Percentiles rank a stretch among this genome's conserved stretches.
Evolutionary conservation across 441 rosid species (phyloP).

Genomic region (Mallotus repandus): DNA sequence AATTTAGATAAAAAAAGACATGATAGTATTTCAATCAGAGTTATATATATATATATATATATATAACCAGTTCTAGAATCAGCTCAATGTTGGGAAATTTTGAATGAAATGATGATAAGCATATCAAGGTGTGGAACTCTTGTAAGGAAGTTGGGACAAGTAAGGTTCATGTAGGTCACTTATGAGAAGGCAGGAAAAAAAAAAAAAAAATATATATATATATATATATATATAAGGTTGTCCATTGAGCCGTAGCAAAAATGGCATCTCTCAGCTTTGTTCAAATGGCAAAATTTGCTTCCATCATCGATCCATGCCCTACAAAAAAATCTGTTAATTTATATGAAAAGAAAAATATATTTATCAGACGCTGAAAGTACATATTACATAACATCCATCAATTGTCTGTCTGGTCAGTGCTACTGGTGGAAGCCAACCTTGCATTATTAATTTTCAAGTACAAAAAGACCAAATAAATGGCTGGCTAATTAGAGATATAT

Average conservation of each 20-base stretch:
- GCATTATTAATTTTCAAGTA: conserved; percentile 9
- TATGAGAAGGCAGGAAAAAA: too few relatives aligned
- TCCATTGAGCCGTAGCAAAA: conserved; percentile 2
- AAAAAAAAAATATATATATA: too few relatives aligned
- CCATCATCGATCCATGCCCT: conserved; percentile 1
- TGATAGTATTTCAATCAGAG: too few relatives aligned
- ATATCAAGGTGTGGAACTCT: too few relatives aligned
- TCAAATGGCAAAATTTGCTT: background rate
- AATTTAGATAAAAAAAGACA: too few relatives aligned
- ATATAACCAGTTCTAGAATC: too few relatives aligned
- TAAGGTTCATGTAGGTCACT: too few relatives aligned
- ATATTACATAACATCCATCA: background rate
- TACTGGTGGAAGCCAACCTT: conserved; percentile 31
- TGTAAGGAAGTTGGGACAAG: too few relatives aligned
- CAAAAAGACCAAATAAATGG: background rate
- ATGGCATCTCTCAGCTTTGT: background rate
- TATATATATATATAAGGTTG: background rate
- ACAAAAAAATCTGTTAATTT: background rate
- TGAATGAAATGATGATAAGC: too few relatives aligned
- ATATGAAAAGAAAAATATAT: too few relatives aligned
- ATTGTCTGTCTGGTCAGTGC: conserved; percentile 17
- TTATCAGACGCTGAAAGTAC: conserved; percentile 26
- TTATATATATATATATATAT: too few relatives aligned
- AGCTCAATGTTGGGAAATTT: too few relatives aligned
- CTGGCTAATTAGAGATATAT: background rate